Evolutionary conservation across 164 flowering plant species (phyloP).

Genomic region (Cinnamomum micranthum): DNA sequence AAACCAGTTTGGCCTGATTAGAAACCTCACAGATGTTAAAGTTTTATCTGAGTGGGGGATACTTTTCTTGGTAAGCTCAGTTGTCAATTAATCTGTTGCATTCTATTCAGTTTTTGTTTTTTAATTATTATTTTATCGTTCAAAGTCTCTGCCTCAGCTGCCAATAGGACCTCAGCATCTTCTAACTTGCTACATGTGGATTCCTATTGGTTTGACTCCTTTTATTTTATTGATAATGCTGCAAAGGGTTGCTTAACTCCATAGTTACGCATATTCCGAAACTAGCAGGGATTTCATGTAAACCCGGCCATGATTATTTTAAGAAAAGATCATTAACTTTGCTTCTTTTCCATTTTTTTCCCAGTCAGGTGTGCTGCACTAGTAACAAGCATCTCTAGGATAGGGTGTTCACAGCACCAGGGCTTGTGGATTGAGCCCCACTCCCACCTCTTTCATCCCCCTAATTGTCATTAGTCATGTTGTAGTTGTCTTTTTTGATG

Average conservation of each 20-base stretch:
- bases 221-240: background rate
- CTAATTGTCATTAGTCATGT: too few species aligned
- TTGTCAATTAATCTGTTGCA: background rate
- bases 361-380: too few species aligned
- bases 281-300: background rate
- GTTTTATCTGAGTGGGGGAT: conserved; percentile 98
- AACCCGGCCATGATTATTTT: background rate
- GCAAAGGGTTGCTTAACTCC: background rate
- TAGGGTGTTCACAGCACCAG: too few species aligned
- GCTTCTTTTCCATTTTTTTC: too few species aligned
- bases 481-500: too few species aligned
- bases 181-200: background rate
- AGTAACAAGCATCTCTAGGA: too few species aligned
- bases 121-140: too few species aligned
- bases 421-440: too few species aligned
- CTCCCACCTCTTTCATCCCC: too few species aligned
- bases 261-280: background rate
- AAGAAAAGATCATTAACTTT: background rate
- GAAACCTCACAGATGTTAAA: conserved; percentile 94
- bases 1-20: conserved; percentile 87
- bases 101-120: background rate
- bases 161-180: background rate
- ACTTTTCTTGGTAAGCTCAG: conserved; percentile 80
- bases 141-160: background rate
- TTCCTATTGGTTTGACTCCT: background rate